Conservation (phyloP, 2,329 filamentous ascomycete species). For the Sordariomycetes sp. region DNA sequence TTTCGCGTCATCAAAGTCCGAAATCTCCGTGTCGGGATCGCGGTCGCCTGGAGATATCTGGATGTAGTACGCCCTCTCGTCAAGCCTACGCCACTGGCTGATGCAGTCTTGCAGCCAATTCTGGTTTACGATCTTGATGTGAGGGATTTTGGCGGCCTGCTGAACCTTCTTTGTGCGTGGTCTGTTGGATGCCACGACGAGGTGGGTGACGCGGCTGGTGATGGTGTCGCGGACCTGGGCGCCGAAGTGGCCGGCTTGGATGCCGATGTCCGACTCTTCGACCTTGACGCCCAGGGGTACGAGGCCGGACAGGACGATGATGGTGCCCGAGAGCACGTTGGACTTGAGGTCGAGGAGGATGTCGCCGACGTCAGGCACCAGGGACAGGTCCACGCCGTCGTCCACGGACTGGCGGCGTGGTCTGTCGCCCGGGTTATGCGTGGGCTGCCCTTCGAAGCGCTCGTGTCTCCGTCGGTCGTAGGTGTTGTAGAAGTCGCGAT, state of each 20-base stretch:
- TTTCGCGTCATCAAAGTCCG: slow-evolving; percentile 40
- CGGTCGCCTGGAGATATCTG: slow-evolving; percentile 33
- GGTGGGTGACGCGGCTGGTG: slow-evolving; percentile 57
- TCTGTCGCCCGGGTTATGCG: slow-evolving; percentile 21
- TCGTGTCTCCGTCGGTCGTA: slow-evolving; percentile 53
- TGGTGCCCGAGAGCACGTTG: slow-evolving; percentile 62
- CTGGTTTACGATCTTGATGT: slow-evolving; percentile 85
- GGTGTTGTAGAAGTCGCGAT: slow-evolving; percentile 71
- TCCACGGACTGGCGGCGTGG: slow-evolving; percentile 22
- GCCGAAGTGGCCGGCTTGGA: slow-evolving; percentile 82
- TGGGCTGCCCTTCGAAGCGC: slow-evolving; percentile 22
- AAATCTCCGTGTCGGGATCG: slow-evolving; percentile 16
- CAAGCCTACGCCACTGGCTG: slow-evolving; percentile 70
- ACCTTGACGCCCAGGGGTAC: slow-evolving; percentile 76
- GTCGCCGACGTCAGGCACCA: slow-evolving; percentile 74
- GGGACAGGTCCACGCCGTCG: slow-evolving; percentile 32
- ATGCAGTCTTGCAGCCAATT: slow-evolving; percentile 85
- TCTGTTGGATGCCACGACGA: slow-evolving; percentile 60
- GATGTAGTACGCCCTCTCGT: slow-evolving; percentile 71
- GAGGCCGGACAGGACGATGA: slow-evolving; percentile 83
- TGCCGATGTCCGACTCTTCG: slow-evolving; percentile 72
- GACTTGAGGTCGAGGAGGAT: slow-evolving; percentile 80
- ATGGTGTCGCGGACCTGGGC: slow-evolving; percentile 53
- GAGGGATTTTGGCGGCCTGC: slow-evolving; percentile 68
- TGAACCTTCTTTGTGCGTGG: slow-evolving; percentile 86